Evolutionary conservation across 1,284 basidiomycete genomes (phyloP).

Genomic region (Leccinum fallax): DNA sequence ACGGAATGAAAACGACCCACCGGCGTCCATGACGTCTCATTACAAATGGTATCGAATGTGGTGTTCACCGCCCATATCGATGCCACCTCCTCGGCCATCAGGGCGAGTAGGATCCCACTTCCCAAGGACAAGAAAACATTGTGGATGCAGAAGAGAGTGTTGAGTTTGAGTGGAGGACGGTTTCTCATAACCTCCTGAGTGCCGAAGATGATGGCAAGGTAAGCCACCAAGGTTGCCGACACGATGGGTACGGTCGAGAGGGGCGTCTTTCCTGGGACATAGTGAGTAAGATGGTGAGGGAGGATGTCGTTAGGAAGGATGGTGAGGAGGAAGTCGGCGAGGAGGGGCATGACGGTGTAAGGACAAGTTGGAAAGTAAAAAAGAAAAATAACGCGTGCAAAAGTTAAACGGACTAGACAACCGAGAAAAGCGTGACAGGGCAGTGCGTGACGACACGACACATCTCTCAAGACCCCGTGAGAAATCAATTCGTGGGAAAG

Average conservation of each 20-base stretch:
- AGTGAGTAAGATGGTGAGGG: constrained; percentile 65
- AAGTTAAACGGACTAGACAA: constrained; percentile 2
- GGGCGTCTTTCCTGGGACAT: constrained; percentile 75
- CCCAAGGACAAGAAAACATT: constrained; percentile 88
- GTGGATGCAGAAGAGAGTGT: constrained; percentile 88
- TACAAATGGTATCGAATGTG: constrained; percentile 80
- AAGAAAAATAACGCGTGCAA: not conserved
- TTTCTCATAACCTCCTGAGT: constrained; percentile 85
- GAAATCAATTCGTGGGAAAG: no score
- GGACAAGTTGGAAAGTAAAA: constrained; percentile 21
- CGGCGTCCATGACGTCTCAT: constrained; percentile 78
- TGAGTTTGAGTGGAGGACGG: constrained; percentile 77
- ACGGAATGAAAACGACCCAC: constrained; percentile 48
- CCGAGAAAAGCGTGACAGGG: constrained; percentile 20
- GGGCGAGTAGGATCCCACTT: constrained; percentile 76
- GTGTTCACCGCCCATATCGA: constrained; percentile 76
- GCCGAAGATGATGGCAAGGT: constrained; percentile 90
- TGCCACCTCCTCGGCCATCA: constrained; percentile 90
- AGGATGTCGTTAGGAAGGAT: constrained; percentile 55
- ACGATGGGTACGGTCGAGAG: constrained; percentile 82
- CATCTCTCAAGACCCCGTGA: no score
- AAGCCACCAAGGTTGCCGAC: constrained; percentile 68
- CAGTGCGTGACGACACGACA: constrained; percentile 7
- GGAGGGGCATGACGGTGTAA: constrained; percentile 57
- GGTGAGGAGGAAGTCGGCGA: constrained; percentile 71